Evolutionary conservation across 768 basidiomycete species (phyloP).

Genomic region (Rossbeevera mucosa): DNA sequence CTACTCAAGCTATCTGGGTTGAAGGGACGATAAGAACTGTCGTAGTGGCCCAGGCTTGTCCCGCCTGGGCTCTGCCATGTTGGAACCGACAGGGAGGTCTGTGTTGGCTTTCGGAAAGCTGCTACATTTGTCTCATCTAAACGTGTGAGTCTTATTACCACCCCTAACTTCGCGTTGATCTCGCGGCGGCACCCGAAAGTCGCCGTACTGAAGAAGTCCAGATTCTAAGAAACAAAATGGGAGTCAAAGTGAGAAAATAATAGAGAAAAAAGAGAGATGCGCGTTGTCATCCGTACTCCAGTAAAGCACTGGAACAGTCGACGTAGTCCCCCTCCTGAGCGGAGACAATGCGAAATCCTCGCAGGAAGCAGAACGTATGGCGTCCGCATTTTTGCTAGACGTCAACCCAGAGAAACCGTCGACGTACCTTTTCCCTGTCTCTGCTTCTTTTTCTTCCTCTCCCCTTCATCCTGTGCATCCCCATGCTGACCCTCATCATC

Average conservation of each 20-base stretch:
- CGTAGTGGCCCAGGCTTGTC: conserved; percentile 8
- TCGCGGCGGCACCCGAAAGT: conserved; percentile 63
- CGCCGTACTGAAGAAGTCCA: conserved; percentile 40
- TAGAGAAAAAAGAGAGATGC: conserved; percentile 1
- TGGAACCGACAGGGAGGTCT: neutral
- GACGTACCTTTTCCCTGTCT: conserved; percentile 41
- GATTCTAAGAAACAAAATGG: conserved; percentile 28
- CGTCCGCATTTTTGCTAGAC: neutral
- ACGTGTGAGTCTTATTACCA: conserved; percentile 68
- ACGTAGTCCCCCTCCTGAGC: neutral
- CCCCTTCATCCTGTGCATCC: conserved; percentile 16
- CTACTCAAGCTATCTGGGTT: conserved; percentile 19
- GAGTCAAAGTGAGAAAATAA: neutral
- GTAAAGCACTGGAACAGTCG: neutral
- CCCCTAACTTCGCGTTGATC: conserved; percentile 61
- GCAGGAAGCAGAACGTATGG: neutral
- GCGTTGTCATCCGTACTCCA: conserved; percentile 4
- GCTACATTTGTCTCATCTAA: conserved; percentile 40
- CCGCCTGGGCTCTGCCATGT: conserved; percentile 3
- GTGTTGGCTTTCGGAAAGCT: conserved; percentile 5
- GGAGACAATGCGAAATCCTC: conserved; percentile 8
- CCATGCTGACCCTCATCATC: conserved; percentile 47
- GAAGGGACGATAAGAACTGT: conserved; percentile 3
- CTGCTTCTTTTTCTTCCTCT: conserved; percentile 47
- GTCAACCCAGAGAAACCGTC: conserved; percentile 1